These are phyloP conservation scores for Suillus occidentalis DNA, from an alignment of 768 basidiomycete genomes.

Conservation along the genomic window DNA sequence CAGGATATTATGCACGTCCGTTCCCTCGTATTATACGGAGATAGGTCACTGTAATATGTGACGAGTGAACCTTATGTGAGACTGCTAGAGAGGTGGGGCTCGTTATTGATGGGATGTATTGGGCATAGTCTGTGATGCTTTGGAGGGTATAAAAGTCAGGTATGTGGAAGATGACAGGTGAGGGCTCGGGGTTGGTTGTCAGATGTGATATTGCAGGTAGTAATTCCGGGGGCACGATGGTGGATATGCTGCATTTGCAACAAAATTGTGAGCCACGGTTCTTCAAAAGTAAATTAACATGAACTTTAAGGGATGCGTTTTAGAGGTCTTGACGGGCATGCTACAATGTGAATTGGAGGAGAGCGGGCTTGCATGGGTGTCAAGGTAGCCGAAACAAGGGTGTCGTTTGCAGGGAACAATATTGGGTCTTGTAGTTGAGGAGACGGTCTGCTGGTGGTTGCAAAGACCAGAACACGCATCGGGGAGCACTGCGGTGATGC, in stretches of 20 bases:
- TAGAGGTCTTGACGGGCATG: conserved; percentile 62
- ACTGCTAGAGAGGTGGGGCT: conserved; percentile 17
- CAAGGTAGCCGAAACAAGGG: neutral
- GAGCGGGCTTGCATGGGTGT: neutral
- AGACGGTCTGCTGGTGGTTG: too few species aligned
- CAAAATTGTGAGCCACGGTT: neutral
- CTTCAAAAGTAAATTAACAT: conserved; percentile 19
- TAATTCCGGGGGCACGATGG: conserved; percentile 54
- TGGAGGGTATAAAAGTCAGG: conserved; percentile 34
- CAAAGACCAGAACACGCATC: too few species aligned
- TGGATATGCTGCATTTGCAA: conserved; percentile 43
- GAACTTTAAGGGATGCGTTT: conserved; percentile 83
- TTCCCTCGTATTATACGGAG: too few species aligned
- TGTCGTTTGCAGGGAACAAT: neutral
- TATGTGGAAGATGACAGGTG: conserved; percentile 37
- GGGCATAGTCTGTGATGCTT: conserved; percentile 40
- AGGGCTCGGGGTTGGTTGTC: conserved; percentile 16
- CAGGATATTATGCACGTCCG: too few species aligned
- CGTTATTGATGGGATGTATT: conserved; percentile 42
- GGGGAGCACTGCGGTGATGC: too few species aligned
- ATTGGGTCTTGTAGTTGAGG: too few species aligned
- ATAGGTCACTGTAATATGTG: too few species aligned
- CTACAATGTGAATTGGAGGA: neutral
- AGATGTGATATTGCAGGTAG: conserved; percentile 42
- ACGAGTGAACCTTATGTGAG: conserved; percentile 32